Evolutionary conservation across 768 basidiomycete genomes (phyloP), one percentile per base, ranked within the genome.

Genomic region (Cystofilobasidium ferigula): DNA sequence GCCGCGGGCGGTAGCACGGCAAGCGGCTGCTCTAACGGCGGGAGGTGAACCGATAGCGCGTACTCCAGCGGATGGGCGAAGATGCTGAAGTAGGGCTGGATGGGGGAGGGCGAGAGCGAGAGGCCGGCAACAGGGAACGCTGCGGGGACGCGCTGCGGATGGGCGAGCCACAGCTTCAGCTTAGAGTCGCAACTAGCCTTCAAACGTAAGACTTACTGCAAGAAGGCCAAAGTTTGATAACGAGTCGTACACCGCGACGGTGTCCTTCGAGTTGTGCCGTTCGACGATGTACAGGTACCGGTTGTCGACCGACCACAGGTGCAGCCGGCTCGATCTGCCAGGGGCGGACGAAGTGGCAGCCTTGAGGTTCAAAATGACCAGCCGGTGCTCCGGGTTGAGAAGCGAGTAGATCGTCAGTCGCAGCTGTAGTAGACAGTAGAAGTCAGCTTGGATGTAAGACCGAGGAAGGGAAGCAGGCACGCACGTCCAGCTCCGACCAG

Each of bases 401-500:
- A 67, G 53, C 18, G 51, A 48, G 57, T 56, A 92, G 51, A 93
- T 78, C 1, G 89, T 87, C 14, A 94, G 82, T 61, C 90, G 82
- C 51, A 94, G 81, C 92, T 95, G 71, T 2, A 43, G 35, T 48
- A 34, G 71, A 60, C 67, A 45, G 45, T 30, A 22, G 36, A 22
- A 51, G 48, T 40, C 36, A 45, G 36, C 14, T 7, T 12, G n/a
- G 24, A 61, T 1, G 18, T 1, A 30, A 61, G 14, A 1, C 18
- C 2, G 8, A 38, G 13, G 16, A 14, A 7, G 20, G 10, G 0
- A 16, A 2, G 16, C 35, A 40, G 40, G 24, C 26, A 82, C 91
- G 79, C 78, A 93, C 92, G 71, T 87, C 89, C 86, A 89, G 89
- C 71, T 92, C 88, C 4, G 89, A 92, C 76, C 92, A 97, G 72